These are phyloP conservation scores for Ophiostoma perfectum DNA, from an alignment of 2,329 filamentous ascomycete genomes.

Conservation along the genomic window DNA sequence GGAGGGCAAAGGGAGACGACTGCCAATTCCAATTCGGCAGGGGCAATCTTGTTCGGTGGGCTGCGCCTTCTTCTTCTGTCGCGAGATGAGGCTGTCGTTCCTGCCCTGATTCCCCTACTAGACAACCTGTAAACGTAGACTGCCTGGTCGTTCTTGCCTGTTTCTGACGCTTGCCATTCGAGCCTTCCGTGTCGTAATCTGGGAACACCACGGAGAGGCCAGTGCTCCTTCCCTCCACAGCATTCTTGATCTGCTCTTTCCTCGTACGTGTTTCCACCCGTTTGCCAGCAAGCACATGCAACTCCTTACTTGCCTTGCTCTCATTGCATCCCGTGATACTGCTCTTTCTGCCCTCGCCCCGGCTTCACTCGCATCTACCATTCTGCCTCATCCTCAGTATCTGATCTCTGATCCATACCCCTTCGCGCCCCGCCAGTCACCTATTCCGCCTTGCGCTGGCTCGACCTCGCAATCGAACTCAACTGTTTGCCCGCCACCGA, in stretches of 20 bases:
- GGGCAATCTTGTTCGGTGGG: constrained; percentile 13
- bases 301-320: not conserved
- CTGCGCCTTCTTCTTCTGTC: constrained; percentile 21
- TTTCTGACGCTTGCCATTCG: constrained; percentile 1
- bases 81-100: constrained; percentile 18
- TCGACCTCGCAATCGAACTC: not conserved
- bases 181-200: constrained; percentile 13
- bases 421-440: not conserved
- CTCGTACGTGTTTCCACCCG: not conserved
- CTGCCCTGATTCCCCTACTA: not conserved
- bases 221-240: not conserved
- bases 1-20: too few species aligned
- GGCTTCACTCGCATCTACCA: not conserved
- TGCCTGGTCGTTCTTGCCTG: not conserved
- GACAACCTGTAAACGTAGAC: too few species aligned
- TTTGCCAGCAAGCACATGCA: too few species aligned
- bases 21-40: not conserved
- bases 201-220: not conserved
- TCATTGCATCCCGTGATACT: constrained; percentile 4
- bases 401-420: too few species aligned
- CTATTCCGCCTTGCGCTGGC: not conserved
- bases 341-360: too few species aligned
- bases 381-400: not conserved
- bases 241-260: not conserved
- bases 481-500: not conserved